phyloP scores from a whole-genome alignment of 1,284 basidiomycete genomes.

The Polyporus tsugae region DNA sequence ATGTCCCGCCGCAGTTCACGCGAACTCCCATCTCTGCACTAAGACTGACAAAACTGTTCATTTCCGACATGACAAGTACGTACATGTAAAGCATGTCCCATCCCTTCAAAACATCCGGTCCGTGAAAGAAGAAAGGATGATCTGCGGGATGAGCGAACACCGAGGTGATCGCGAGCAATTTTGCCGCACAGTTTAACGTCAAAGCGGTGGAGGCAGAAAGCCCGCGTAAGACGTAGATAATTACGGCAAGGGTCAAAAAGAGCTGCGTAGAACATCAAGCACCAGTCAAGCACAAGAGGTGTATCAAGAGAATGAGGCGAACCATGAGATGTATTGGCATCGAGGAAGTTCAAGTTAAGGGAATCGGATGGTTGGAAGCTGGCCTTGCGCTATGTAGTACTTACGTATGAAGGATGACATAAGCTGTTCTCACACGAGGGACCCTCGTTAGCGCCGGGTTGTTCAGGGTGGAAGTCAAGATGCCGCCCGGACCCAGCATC shows the following conservation, averaged over 20 bases:
- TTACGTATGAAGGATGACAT: neutral
- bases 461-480: neutral
- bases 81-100: conserved; percentile 41
- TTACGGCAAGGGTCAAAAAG: conserved; percentile 50
- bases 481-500: neutral
- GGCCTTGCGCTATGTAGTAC: too few species aligned
- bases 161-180: conserved; percentile 39
- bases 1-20: too few species aligned
- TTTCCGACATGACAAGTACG: neutral
- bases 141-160: conserved; percentile 55
- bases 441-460: neutral
- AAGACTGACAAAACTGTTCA: too few species aligned
- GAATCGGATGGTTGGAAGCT: too few species aligned
- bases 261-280: neutral
- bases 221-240: conserved; percentile 68
- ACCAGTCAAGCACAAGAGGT: neutral
- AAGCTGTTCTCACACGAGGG: neutral
- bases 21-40: neutral
- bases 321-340: neutral
- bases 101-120: conserved; percentile 67
- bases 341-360: neutral
- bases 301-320: neutral
- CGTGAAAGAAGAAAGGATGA: conserved; percentile 49
- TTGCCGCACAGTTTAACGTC: conserved; percentile 78
- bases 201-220: conserved; percentile 48